Percentiles rank a stretch among this genome's conserved stretches.
Evolutionary conservation across 2,329 filamentous ascomycete genomes (phyloP).

Genomic region (Sporothrix mexicana): DNA sequence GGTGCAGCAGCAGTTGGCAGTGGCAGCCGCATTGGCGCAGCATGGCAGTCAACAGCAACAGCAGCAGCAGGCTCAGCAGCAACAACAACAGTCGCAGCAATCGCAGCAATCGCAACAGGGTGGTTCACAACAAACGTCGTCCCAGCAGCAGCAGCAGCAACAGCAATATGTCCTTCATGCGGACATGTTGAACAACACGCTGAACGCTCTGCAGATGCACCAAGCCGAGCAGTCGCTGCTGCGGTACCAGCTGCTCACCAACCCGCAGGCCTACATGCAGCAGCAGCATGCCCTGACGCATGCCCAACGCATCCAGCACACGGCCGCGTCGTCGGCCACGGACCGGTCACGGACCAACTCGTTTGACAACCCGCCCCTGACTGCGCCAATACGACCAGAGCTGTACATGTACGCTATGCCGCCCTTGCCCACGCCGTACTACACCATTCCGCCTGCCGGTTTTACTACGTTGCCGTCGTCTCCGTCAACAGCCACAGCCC

Average conservation of each 20-base stretch:
- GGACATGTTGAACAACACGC: slow-evolving; percentile 40
- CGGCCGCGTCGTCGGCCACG: slow-evolving; percentile 45
- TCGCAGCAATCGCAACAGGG: slow-evolving; percentile 51
- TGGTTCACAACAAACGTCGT: slow-evolving; percentile 46
- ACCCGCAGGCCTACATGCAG: slow-evolving; percentile 53
- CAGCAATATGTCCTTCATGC: slow-evolving; percentile 46
- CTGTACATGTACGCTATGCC: slow-evolving; percentile 58
- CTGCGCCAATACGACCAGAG: slow-evolving; percentile 63
- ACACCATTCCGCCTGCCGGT: slow-evolving; percentile 44
- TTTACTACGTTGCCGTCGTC: slow-evolving; percentile 64
- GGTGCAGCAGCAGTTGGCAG: slow-evolving; percentile 42
- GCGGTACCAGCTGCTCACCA: slow-evolving; percentile 55
- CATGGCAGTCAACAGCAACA: slow-evolving; percentile 43
- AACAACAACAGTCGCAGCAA: slow-evolving; percentile 46
- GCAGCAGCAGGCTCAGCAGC: slow-evolving; percentile 52
- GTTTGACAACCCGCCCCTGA: slow-evolving; percentile 65
- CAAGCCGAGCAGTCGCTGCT: slow-evolving; percentile 48
- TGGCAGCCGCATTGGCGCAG: slow-evolving; percentile 44
- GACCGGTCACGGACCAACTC: slow-evolving; percentile 67
- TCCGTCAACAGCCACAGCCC: slow-evolving; percentile 52
- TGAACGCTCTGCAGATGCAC: slow-evolving; percentile 49
- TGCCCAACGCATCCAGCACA: slow-evolving; percentile 52
- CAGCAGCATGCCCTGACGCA: slow-evolving; percentile 51
- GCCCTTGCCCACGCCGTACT: slow-evolving; percentile 52
- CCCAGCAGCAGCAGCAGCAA: slow-evolving; percentile 45